Conservation (phyloP, 208 protist species). For the Leishmania guyanensis region DNA sequence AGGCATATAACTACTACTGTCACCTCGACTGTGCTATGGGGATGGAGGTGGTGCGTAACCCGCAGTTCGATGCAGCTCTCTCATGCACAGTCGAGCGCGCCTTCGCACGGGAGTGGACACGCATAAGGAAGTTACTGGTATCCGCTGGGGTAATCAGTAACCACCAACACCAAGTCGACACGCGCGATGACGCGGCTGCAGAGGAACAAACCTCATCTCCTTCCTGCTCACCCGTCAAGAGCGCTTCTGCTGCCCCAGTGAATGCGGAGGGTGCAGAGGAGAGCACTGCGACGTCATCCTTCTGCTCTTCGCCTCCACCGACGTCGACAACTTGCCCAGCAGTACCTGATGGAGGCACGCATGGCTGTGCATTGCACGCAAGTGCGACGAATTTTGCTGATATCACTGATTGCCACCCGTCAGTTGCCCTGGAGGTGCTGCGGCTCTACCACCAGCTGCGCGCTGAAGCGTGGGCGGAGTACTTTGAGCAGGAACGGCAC, state of each 20-base stretch:
- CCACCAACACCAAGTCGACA: neutral
- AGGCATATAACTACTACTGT: constrained; percentile 45
- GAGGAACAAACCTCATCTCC: neutral
- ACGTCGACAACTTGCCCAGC: neutral
- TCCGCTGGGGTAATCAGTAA: neutral
- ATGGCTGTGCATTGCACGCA: neutral
- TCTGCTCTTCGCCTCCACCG: neutral
- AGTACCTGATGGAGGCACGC: neutral
- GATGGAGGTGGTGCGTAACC: constrained; percentile 53
- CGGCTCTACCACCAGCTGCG: constrained; percentile 53
- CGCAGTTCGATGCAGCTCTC: constrained; percentile 41
- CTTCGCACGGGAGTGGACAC: constrained; percentile 40
- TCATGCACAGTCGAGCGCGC: constrained; percentile 43
- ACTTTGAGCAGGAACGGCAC: constrained; percentile 60
- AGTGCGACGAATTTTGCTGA: neutral
- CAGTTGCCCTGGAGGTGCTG: constrained; percentile 15
- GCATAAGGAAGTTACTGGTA: constrained; percentile 13
- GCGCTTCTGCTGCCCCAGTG: neutral
- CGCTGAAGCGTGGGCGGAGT: constrained; percentile 63
- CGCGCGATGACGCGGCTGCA: neutral
- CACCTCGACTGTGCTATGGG: constrained; percentile 54
- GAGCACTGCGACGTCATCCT: neutral
- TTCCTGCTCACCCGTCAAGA: neutral
- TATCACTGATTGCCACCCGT: neutral
- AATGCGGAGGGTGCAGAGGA: constrained; percentile 2